Evolutionary conservation across 2,329 filamentous ascomycete species (phyloP), one percentile per base, ranked within the genome.

Genomic region (Cordyceps militaris): DNA sequence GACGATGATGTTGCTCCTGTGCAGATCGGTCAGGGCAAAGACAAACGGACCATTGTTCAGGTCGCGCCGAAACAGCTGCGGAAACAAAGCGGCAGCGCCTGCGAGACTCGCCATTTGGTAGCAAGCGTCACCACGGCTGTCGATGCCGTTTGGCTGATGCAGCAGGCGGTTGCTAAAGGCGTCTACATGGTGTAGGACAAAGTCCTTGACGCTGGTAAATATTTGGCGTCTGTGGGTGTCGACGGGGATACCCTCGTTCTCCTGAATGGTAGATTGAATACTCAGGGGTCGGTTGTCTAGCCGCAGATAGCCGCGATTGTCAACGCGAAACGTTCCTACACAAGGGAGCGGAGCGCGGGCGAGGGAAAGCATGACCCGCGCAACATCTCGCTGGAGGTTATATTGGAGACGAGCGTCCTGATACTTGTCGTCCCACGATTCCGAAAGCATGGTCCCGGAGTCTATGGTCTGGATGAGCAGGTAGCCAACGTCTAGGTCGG

Each of bases 1-100:
- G 30, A 72, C 66, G 32, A 71, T 66, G 40, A 73, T 68, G 53
- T 72, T 71, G 54, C 68, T 70, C 56, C 56, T 60, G 61, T 71
- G 65, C 24, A 71, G 61, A 60, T 72, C 66, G 44, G 66, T 70
- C 38, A 72, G 51, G 48, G 56, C 43, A 47, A 70, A 64, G 54
- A 60, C 51, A 60, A 67, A 70, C 8, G 67, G 66, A n/a, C 67
- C 66, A 28, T 67, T 52, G 21, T 50, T 38, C 32, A 62, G 51
- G 9, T 66, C 61, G 30, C 43, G 64, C 51, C 60, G 53, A 44
- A 70, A 61, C 13, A 64, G 50, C 46, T 61, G 60, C 10, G 61
- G 61, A 19, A 62, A 61, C 32, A 61, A 36, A 26, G 34, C 40
- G 46, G 26, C 50, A 5, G 60, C 61, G 43, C 57, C 62, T 40